A percentile compares a stretch with the other conserved stretches of the same genome.
phyloP scores from a whole-genome alignment of 1,284 basidiomycete species.

The Pisolithus thermaeus region DNA sequence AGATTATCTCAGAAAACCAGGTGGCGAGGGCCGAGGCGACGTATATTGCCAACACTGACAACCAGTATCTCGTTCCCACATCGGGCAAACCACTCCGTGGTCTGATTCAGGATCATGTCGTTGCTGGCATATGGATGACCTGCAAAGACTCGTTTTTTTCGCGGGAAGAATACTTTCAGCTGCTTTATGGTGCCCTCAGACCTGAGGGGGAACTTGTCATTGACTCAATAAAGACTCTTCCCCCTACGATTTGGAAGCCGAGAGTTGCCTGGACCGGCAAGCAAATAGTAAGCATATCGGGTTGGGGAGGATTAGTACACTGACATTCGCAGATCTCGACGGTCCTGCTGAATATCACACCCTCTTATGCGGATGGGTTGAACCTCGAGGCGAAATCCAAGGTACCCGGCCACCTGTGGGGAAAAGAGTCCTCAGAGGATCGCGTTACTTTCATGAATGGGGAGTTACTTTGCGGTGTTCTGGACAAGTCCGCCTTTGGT shows the following conservation, averaged over 20 bases:
- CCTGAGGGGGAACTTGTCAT: constrained; percentile 76
- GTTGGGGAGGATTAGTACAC: constrained; percentile 2
- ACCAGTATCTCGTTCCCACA: constrained; percentile 97
- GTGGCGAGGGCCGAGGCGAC: constrained; percentile 91
- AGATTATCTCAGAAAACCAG: constrained; percentile 63
- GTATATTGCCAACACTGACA: constrained; percentile 97
- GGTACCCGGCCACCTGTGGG: constrained; percentile 84
- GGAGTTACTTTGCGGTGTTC: constrained; percentile 85
- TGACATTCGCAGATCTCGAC: constrained; percentile 72
- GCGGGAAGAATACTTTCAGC: constrained; percentile 94
- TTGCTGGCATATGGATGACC: constrained; percentile 99
- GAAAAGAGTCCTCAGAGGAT: constrained; percentile 73
- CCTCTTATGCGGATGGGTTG: constrained; percentile 74
- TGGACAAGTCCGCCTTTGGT: constrained; percentile 98
- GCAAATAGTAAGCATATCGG: constrained; percentile 70
- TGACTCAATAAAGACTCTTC: constrained; percentile 75
- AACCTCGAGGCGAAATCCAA: constrained; percentile 87
- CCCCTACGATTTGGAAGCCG: constrained; percentile 92
- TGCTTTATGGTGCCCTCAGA: constrained; percentile 91
- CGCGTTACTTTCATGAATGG: constrained; percentile 90
- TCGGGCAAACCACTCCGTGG: constrained; percentile 97
- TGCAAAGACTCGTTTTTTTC: constrained; percentile 93
- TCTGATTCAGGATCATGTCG: constrained; percentile 98
- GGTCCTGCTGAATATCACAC: constrained; percentile 88
- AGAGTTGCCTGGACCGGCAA: constrained; percentile 95